Evolutionary conservation across 2,329 filamentous ascomycete genomes (phyloP), one percentile per base, ranked within the genome.

Genomic region (Calycina herbarum): DNA sequence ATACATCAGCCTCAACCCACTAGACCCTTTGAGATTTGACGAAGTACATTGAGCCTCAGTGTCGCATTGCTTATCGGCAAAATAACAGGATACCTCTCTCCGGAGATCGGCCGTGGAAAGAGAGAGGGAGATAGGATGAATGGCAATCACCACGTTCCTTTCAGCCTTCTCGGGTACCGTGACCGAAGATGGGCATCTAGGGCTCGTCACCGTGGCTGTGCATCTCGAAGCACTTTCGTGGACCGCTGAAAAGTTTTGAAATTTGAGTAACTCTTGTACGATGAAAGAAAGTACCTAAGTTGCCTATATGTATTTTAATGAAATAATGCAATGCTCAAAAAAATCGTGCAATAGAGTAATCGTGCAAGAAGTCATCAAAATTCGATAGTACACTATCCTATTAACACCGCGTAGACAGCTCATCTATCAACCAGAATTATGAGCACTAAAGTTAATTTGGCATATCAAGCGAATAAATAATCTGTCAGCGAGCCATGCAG

Each of bases 161-260:
- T 65, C 63, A 67, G 66, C 63, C 66, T 61, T 51, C 45, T 51
- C 54, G 63, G 63, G 66, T 20, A 54, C 11, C 17, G 27, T 40
- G 33, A 31, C 60, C 60, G 60, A 59, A 35, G 31, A 57, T 57
- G 20, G 54, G 13, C 11, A 35, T 31, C 11, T 33, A 29, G 54
- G 54, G 27, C 54, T 48, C 48, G 48, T 63, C 58, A 61, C 63
- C 8, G 57, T 51, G 61, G 57, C 40, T 29, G 31, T 35, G 54
- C 54, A 27, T 29, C 20, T 20, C 20, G 20, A 20, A 20, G 20
- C 20, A 20, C 20, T 20, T 20, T 20, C 20, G 20, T 20, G 20
- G 24, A 15, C 4, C 7, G 51, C 11, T 57, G n/a, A 57, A 57
- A 20, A n/a, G 5, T 5, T 10, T 11, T 24, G 45, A 20, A 29